phyloP scores from a whole-genome alignment of 768 basidiomycete species.

The Scleroderma bovista region DNA sequence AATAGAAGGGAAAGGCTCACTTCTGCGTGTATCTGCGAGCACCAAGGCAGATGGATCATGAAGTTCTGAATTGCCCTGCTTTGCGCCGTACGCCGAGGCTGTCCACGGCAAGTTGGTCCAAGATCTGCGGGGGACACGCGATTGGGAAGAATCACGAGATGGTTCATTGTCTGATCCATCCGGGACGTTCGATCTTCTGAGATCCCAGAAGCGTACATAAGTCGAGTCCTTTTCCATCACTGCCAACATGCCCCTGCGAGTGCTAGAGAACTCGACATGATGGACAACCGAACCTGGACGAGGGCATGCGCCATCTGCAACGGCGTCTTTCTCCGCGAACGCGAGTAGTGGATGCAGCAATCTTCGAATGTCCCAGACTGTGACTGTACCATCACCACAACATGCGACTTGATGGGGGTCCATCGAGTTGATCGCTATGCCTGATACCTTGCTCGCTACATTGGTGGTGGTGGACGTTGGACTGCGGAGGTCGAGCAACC shows the following conservation, averaged over 20 bases:
- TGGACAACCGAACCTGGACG: conserved; percentile 38
- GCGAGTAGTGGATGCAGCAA: conserved; percentile 57
- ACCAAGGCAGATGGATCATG: conserved; percentile 40
- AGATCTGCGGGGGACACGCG: conserved; percentile 39
- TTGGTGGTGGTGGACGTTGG: conserved; percentile 36
- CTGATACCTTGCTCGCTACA: conserved; percentile 62
- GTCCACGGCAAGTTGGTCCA: conserved; percentile 69
- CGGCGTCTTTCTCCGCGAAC: conserved; percentile 74
- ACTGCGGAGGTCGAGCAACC: conserved; percentile 69
- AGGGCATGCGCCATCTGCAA: conserved; percentile 55
- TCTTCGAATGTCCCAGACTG: conserved; percentile 72
- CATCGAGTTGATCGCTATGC: conserved; percentile 66
- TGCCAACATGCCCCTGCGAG: conserved; percentile 62
- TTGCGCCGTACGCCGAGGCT: conserved; percentile 19
- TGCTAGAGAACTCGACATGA: conserved; percentile 65
- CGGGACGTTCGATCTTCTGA: conserved; percentile 44
- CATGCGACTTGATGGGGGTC: conserved; percentile 67
- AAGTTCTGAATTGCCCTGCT: conserved; percentile 22
- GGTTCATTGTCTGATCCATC: conserved; percentile 39
- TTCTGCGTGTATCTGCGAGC: conserved; percentile 63
- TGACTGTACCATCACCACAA: conserved; percentile 66
- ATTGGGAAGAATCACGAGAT: conserved; percentile 38
- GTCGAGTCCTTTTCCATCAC: conserved; percentile 60
- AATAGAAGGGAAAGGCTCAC: conserved; percentile 35
- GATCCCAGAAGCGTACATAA: conserved; percentile 75